Base-by-base conservation (phyloP, 1,139 yeast genomes). In the Fermentozyma sake region DNA sequence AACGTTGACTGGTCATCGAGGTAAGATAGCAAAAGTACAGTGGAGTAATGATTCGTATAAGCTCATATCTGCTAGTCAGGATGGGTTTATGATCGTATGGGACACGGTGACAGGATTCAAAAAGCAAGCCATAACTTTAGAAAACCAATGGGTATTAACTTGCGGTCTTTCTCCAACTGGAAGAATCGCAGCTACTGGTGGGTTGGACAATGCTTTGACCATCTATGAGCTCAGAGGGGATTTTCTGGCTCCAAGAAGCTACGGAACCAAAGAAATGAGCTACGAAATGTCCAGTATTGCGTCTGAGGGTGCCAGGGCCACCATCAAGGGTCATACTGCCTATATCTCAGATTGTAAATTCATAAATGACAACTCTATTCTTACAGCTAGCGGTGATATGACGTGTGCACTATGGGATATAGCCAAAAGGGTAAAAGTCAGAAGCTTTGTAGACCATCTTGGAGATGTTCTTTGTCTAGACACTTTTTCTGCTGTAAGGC, bases 81-180 rank as follows among this genome's bases (percentile, higher is more conserved):
- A 89, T 54, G 96, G 96, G 2, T 82, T 75, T 46, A 67, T 86
- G 64, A 66, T 89, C 26, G 55, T 86, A 16, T 89, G 96, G 96
- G 91, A 87, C 50, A 70, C 87, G 0, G 61, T 71, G 3, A 73
- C 85, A 1, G 91, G 91, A 3, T 61, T 72, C 40, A 89, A 89
- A 48, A 66, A 72, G 32, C 76, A 79, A 36, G 87, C 87, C 1
- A 73, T 87, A 11, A 68, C 74, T 5, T 55, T 80, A 33, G 82
- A 79, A 32, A 82, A 81, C 31, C 79, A 79, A 24, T 87, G 94
- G 85, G 86, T 83, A 1, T 65, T 85, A 31, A 60, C 85, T 2
- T 79, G 94, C 58, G 86, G 81, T 3, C 68, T 76, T 20, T 74
- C 91, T 1, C 86, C 87, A 1, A 68, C 73, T 32, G 79, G 80